Conservation (phyloP, 495 filamentous ascomycete species). For the Amniculicola lignicola region DNA sequence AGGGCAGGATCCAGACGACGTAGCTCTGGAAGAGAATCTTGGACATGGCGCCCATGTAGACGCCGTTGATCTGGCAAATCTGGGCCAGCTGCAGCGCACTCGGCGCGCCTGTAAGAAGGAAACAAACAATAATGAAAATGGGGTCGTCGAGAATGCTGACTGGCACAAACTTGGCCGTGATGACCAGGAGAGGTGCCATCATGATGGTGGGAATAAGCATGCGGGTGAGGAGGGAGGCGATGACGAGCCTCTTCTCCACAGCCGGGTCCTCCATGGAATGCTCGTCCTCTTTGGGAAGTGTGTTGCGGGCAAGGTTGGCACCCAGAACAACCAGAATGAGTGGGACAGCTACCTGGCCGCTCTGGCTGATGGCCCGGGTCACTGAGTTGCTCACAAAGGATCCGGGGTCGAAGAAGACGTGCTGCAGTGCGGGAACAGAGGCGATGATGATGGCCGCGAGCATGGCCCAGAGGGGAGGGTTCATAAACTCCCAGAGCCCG, state of each 20-base stretch:
- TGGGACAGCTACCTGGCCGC: constrained; percentile 87
- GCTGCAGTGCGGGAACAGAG: constrained; percentile 79
- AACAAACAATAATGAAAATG: constrained; percentile 96
- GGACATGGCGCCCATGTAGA: constrained; percentile 91
- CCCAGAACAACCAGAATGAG: constrained; percentile 95
- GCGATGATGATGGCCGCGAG: constrained; percentile 82
- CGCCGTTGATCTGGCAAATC: constrained; percentile 97
- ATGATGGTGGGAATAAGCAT: constrained; percentile 91
- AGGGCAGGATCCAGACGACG: constrained; percentile 94
- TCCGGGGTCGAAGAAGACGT: constrained; percentile 81
- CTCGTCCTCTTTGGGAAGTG: constrained; percentile 53
- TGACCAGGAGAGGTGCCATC: constrained; percentile 87
- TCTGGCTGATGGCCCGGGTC: constrained; percentile 79
- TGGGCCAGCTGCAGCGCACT: constrained; percentile 93
- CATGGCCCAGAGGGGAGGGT: constrained; percentile 98
- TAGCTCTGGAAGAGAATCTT: constrained; percentile 95
- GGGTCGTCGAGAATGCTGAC: constrained; percentile 95
- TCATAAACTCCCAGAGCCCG: constrained; percentile 91
- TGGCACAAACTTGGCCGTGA: constrained; percentile 88
- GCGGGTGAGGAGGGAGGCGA: constrained; percentile 78
- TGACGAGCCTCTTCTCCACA: constrained; percentile 70
- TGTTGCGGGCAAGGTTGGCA: constrained; percentile 72
- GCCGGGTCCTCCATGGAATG: constrained; percentile 51
- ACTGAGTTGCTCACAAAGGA: constrained; percentile 92
- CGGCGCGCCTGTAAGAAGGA: constrained; percentile 89